Evolutionary conservation across 257 asterid genomes (phyloP).

Genomic region (Penstemon davidsonii): DNA sequence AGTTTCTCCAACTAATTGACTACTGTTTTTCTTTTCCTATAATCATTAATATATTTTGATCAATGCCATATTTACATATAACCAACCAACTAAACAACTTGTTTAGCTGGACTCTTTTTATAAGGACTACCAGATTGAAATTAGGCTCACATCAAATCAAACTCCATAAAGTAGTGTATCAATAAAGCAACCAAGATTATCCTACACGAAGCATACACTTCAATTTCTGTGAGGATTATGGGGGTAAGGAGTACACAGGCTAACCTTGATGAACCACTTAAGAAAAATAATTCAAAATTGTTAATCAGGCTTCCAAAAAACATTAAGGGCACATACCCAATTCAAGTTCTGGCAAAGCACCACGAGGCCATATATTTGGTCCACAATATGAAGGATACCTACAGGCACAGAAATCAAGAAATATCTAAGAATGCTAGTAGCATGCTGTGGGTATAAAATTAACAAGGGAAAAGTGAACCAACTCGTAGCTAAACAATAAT

Average conservation of each 20-base stretch:
- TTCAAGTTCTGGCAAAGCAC: constrained; percentile 82
- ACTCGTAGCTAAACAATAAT: background rate
- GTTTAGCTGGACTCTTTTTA: constrained; percentile 3
- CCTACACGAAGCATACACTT: background rate
- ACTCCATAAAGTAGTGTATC: too few species aligned
- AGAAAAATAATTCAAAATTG: background rate
- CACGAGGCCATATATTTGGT: constrained; percentile 77
- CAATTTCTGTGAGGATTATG: background rate
- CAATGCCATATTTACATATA: constrained; percentile 8
- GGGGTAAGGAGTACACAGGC: constrained; percentile 2
- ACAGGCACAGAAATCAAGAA: constrained; percentile 25
- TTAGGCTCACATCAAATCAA: too few species aligned
- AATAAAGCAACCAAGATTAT: constrained; percentile 7
- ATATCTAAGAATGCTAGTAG: constrained; percentile 3
- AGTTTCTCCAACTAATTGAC: background rate
- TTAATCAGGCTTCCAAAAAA: constrained; percentile 13
- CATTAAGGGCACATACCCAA: constrained; percentile 43
- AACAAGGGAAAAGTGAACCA: constrained; percentile 11
- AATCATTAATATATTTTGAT: background rate
- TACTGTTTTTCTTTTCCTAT: background rate
- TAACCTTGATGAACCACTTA: constrained; percentile 16
- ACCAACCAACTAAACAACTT: constrained; percentile 4
- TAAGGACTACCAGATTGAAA: background rate
- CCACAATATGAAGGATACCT: constrained; percentile 95
- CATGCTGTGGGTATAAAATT: constrained; percentile 9